These are phyloP conservation scores for Plicaturopsis crispa DNA, from an alignment of 768 basidiomycete species.

Conservation along the genomic window DNA sequence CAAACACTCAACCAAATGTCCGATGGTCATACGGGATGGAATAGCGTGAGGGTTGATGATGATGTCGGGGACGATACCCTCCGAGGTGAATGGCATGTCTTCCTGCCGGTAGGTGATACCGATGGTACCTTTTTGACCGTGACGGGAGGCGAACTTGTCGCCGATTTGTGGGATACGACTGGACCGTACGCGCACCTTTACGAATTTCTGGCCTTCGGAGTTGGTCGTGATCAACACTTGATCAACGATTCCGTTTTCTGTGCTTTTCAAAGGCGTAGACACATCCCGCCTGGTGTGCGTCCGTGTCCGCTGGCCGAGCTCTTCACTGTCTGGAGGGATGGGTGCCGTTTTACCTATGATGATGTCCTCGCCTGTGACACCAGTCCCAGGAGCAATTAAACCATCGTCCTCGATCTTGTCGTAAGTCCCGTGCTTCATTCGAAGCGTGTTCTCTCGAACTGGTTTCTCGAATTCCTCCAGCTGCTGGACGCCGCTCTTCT, in stretches of 20 bases:
- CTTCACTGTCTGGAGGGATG: constrained; percentile 92
- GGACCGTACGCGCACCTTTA: constrained; percentile 93
- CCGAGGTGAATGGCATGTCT: constrained; percentile 98
- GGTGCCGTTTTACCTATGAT: constrained; percentile 99
- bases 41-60: constrained; percentile 99
- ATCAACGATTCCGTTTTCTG: constrained; percentile 96
- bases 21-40: constrained; percentile 99
- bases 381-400: constrained; percentile 90
- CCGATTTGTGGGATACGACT: constrained; percentile 97
- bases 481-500: constrained; percentile 87
- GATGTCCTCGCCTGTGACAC: constrained; percentile 94
- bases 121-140: constrained; percentile 99
- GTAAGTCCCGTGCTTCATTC: constrained; percentile 98
- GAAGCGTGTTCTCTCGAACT: constrained; percentile 82
- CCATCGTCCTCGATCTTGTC: constrained; percentile 98
- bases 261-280: constrained; percentile 95
- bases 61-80: constrained; percentile 95
- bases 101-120: constrained; percentile 99
- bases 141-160: constrained; percentile 98
- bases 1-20: constrained; percentile 97
- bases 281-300: constrained; percentile 92
- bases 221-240: constrained; percentile 97
- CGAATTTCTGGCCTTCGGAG: constrained; percentile 93
- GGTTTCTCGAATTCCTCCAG: constrained; percentile 98
- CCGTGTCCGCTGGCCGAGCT: constrained; percentile 92